Evolutionary conservation across 192 early-diverging fungal species (phyloP).

Genomic region (Phlyctochytrium planicorne): DNA sequence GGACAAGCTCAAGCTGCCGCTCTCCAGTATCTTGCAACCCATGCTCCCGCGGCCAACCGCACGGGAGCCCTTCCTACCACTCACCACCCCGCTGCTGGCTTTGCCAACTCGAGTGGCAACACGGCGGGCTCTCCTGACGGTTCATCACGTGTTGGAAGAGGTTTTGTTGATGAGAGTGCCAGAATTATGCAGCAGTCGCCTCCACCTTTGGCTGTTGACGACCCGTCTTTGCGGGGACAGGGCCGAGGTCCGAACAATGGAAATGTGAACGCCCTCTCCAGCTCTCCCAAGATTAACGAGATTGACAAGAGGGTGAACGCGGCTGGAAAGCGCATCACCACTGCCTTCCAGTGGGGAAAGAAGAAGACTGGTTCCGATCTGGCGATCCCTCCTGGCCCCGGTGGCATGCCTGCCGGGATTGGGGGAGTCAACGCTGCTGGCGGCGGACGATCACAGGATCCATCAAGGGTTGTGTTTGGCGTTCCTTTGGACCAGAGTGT

Average conservation of each 20-base stretch:
- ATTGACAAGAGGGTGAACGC: slow-evolving; percentile 4
- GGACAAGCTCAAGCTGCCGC: slow-evolving; percentile 11
- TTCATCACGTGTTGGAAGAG: neutral
- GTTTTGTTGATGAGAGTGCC: slow-evolving; percentile 50
- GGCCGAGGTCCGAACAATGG: neutral
- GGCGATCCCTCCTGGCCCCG: neutral
- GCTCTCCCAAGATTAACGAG: neutral
- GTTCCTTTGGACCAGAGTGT: slow-evolving; percentile 80
- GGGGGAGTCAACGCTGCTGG: neutral
- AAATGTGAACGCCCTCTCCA: neutral
- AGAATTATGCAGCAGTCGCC: slow-evolving; percentile 51
- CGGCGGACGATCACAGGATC: slow-evolving; percentile 3
- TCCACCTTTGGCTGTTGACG: slow-evolving; percentile 22
- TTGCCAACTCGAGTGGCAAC: neutral
- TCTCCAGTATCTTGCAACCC: neutral
- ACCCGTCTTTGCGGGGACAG: neutral
- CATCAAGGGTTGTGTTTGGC: slow-evolving; percentile 72
- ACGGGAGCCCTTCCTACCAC: neutral
- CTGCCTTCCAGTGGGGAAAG: slow-evolving; percentile 36
- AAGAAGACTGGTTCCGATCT: slow-evolving; percentile 17
- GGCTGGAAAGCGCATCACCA: slow-evolving; percentile 30
- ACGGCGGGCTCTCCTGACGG: neutral
- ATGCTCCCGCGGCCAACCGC: neutral
- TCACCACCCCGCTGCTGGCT: neutral
- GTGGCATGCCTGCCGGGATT: neutral